These are phyloP conservation scores for Trypanosoma boissoni DNA, from an alignment of 208 protist species.

Conservation along the genomic window DNA sequence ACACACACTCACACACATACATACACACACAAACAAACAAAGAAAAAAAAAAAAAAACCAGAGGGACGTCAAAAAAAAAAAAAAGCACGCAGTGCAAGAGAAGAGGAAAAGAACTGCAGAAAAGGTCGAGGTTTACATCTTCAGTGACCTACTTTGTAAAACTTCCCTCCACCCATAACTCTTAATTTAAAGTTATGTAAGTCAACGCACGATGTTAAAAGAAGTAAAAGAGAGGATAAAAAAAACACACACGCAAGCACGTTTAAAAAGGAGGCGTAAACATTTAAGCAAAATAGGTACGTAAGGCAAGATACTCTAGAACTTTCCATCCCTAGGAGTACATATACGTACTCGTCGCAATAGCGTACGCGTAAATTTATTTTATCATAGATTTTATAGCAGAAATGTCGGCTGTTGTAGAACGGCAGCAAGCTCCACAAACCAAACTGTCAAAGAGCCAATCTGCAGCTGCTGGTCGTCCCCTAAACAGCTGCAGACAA, in stretches of 20 bases:
- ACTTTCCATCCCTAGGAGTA: too few species aligned
- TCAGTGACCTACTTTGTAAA: neutral
- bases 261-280: too few species aligned
- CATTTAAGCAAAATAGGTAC: too few species aligned
- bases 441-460: constrained; percentile 23
- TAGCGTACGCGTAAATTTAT: neutral
- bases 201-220: too few species aligned
- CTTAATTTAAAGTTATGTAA: too few species aligned
- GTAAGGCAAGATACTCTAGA: too few species aligned
- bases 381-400: neutral
- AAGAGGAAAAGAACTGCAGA: neutral
- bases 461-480: constrained; percentile 10
- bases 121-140: neutral
- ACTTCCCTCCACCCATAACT: neutral
- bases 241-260: too few species aligned
- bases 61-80: neutral
- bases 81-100: neutral
- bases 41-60: constrained; percentile 6
- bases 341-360: neutral
- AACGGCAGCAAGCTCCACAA: constrained; percentile 21
- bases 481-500: neutral
- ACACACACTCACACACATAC: neutral
- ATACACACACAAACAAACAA: neutral
- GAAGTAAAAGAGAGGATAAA: too few species aligned
- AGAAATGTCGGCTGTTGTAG: constrained; percentile 16